Conservation (phyloP, 345 rosid genomes). For the Microcos paniculata region DNA sequence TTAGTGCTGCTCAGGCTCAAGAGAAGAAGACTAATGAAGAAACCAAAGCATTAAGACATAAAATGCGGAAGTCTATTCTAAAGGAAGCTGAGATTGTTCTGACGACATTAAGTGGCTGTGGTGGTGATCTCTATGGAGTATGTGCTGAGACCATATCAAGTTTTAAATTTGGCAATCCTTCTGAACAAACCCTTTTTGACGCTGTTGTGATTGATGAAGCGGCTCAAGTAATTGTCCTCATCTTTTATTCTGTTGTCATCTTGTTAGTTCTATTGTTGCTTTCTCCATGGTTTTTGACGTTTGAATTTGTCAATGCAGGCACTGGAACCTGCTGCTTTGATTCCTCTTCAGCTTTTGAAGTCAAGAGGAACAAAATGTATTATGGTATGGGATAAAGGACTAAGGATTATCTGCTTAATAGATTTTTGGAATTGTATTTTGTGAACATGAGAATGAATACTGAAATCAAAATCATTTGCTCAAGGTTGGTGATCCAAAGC, state of each 20-base stretch:
- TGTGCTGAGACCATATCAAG: constrained; percentile 80
- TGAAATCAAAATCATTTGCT: constrained; percentile 18
- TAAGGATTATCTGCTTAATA: constrained; percentile 1
- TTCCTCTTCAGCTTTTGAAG: constrained; percentile 92
- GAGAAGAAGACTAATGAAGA: constrained; percentile 77
- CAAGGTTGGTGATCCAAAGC: constrained; percentile 98
- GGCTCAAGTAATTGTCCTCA: constrained; percentile 64
- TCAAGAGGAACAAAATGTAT: constrained; percentile 82
- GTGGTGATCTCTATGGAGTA: constrained; percentile 93
- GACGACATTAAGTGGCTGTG: constrained; percentile 94
- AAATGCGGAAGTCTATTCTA: constrained; percentile 73
- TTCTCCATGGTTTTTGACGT: constrained; percentile 15
- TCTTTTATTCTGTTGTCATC: constrained; percentile 22
- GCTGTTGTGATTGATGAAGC: constrained; percentile 97
- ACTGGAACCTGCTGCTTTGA: constrained; percentile 96
- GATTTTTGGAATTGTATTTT: neutral
- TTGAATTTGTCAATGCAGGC: constrained; percentile 55
- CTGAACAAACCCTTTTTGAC: constrained; percentile 83
- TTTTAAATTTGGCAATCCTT: constrained; percentile 66
- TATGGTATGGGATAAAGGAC: constrained; percentile 54
- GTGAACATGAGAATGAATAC: constrained; percentile 7
- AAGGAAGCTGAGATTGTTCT: constrained; percentile 96
- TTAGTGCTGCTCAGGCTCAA: constrained; percentile 74
- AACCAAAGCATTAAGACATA: constrained; percentile 63
- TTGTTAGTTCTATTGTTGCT: constrained; percentile 16